Evolutionary conservation across 345 rosid species (phyloP).

Genomic region (Psidium guajava): DNA sequence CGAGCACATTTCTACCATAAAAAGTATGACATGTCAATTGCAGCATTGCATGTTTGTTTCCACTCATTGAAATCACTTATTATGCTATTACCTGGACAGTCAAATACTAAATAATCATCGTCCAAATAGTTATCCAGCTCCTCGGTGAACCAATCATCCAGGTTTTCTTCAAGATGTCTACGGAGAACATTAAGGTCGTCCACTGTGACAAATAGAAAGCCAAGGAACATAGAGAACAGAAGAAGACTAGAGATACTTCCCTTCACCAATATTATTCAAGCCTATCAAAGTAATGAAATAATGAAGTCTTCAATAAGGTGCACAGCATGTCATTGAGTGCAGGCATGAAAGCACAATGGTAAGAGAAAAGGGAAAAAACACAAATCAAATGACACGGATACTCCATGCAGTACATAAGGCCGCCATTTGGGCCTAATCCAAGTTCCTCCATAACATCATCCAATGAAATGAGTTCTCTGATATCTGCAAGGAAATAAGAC

Average conservation of each 20-base stretch:
- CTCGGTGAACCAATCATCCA: conserved; percentile 81
- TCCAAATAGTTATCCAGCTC: conserved; percentile 83
- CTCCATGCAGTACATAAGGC: conserved; percentile 92
- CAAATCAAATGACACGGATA: conserved; percentile 33
- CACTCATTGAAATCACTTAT: neutral
- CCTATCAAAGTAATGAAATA: neutral
- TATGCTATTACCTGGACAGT: conserved; percentile 67
- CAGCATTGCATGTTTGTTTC: neutral
- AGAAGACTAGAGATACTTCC: neutral
- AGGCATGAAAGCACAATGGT: neutral
- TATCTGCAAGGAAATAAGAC: conserved; percentile 37
- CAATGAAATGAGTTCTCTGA: conserved; percentile 76
- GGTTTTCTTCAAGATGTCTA: conserved; percentile 70
- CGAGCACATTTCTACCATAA: neutral
- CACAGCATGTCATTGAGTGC: neutral
- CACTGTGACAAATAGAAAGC: neutral
- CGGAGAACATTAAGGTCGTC: conserved; percentile 31
- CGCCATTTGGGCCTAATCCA: conserved; percentile 88
- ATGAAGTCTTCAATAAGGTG: neutral
- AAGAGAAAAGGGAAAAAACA: neutral
- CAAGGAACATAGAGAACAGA: neutral
- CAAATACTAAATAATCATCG: conserved; percentile 81
- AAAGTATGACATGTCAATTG: neutral
- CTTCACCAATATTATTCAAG: neutral
- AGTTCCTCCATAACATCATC: conserved; percentile 94